phyloP scores from a whole-genome alignment of 345 rosid genomes.

The Rhodomyrtus tomentosa region DNA sequence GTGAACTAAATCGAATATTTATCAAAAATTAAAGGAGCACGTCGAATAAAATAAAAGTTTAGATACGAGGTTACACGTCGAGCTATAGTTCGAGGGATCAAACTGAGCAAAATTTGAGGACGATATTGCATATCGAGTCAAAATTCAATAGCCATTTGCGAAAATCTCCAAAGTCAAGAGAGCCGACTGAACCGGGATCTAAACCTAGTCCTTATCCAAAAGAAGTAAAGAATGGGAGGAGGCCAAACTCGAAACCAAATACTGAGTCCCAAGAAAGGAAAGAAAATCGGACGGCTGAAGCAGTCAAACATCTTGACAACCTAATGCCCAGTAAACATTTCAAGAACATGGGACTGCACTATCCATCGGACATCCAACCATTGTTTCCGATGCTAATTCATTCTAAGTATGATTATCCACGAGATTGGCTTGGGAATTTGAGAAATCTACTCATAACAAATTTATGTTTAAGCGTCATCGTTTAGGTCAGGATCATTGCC shows the following conservation, averaged over 20 bases:
- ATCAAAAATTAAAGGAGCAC: neutral
- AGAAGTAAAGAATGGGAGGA: neutral
- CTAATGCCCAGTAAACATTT: neutral
- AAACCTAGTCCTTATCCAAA: neutral
- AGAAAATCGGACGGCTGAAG: neutral
- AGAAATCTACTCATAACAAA: neutral
- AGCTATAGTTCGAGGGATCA: fast-evolving
- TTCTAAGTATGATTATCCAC: neutral
- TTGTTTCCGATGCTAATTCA: neutral
- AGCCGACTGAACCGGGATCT: neutral
- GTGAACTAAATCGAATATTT: fast-evolving
- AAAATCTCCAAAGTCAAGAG: neutral
- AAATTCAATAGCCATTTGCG: neutral
- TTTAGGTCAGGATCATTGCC: neutral
- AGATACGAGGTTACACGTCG: fast-evolving
- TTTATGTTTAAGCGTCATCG: neutral
- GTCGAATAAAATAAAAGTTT: neutral
- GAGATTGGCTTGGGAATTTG: neutral
- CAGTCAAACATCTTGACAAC: neutral
- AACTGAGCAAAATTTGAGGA: fast-evolving
- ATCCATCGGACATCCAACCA: neutral
- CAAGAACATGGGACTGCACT: neutral
- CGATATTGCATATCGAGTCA: fast-evolving
- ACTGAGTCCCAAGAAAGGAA: neutral
- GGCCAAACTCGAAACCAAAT: neutral